These are phyloP conservation scores for Apiospora koreana DNA, from an alignment of 2,329 filamentous ascomycete species.

Conservation along the genomic window DNA sequence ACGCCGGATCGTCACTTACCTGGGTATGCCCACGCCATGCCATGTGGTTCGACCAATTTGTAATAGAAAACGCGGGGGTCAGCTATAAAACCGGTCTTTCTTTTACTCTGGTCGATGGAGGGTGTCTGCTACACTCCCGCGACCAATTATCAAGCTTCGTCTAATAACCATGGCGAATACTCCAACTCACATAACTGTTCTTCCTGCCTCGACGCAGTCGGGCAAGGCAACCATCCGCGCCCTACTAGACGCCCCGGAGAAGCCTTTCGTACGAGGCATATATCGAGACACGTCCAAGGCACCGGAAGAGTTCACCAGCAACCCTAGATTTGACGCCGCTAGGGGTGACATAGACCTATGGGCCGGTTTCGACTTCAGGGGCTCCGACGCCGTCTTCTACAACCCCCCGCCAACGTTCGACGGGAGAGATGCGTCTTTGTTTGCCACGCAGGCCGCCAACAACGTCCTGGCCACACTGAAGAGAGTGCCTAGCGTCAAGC, in stretches of 20 bases:
- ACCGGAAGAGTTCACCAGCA: slow-evolving; percentile 28
- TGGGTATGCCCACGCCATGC: neutral
- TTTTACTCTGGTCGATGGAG: neutral
- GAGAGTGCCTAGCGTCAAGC: slow-evolving; percentile 18
- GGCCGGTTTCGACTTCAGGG: slow-evolving; percentile 27
- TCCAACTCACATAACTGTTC: slow-evolving; percentile 28
- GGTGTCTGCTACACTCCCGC: neutral
- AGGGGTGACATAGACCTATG: slow-evolving; percentile 33
- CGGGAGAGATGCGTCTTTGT: slow-evolving; percentile 25
- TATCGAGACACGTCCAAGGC: slow-evolving; percentile 33
- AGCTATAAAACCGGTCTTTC: neutral
- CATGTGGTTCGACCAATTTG: neutral
- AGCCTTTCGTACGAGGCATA: slow-evolving; percentile 28
- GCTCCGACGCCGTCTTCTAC: slow-evolving; percentile 35
- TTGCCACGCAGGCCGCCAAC: slow-evolving; percentile 24
- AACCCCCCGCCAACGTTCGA: slow-evolving; percentile 33
- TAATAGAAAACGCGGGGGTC: neutral
- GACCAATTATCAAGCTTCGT: neutral
- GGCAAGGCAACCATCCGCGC: slow-evolving; percentile 31
- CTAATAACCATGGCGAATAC: neutral
- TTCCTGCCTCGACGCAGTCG: slow-evolving; percentile 36
- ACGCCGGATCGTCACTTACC: neutral
- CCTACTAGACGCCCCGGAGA: slow-evolving; percentile 24
- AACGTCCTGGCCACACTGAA: slow-evolving; percentile 27
- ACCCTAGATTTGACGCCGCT: slow-evolving; percentile 30